Evolutionary conservation across 176 grass and related monocot species (phyloP), one percentile per base, ranked within the genome.

Genomic region (Avena atlantica): DNA sequence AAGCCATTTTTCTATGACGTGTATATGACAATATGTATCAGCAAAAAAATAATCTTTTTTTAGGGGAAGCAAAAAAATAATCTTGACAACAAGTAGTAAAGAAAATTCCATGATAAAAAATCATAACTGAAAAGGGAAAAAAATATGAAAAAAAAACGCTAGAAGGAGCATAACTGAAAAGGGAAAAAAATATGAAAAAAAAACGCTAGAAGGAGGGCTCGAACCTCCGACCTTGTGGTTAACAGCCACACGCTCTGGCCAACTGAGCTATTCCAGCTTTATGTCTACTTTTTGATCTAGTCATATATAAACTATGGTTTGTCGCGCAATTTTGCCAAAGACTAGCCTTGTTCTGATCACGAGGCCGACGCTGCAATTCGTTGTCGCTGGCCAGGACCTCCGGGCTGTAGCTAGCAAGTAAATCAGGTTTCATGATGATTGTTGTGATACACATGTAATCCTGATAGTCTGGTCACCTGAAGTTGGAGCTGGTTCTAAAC

Each of bases 161-260:
- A 94, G 89, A 93, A 91, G 86, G 92, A 93, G 92, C 40, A 42
- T 42, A 40, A 42, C 6, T 42, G 5, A 42, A 42, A 42, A 0
- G 40, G 40, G 40, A 42, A n/a, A n/a, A n/a, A n/a, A n/a, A n/a
- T n/a, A 5, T 4, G 8, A 20, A 58, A 20, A 20, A 58, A 20
- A 58, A 58, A 2, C 91, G 89, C 89, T 91, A 94, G 89, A 93
- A 91, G 86, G 92, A 93, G 92, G 89, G 92, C 86, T 89, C 11
- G 86, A 91, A 89, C 92, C 92, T 94, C 92, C 89, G 89, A 93
- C 92, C 91, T 93, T 93, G 58, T 89, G 89, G 92, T 94, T 94
- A 94, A 91, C 84, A 86, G 81, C 88, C 90, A 92, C 72, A 92
- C 90, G 90, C 88, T 95, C 93, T 92, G 58, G 68, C 93, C 90